These are phyloP conservation scores for Rubia tinctorum DNA, from an alignment of 305 asterid genomes.

Conservation along the genomic window DNA sequence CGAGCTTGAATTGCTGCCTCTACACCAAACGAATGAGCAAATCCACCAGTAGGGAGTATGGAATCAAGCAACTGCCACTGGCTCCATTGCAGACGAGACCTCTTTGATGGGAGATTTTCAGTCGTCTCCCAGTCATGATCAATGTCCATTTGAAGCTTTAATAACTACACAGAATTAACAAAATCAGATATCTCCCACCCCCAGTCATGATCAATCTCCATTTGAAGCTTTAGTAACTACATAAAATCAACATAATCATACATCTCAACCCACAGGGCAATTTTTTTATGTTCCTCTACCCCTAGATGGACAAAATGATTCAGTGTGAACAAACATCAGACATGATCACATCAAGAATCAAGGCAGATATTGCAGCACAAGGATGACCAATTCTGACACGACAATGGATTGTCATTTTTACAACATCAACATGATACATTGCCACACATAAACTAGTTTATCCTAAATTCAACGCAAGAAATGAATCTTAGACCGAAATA, in stretches of 20 bases:
- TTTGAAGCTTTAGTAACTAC: no score
- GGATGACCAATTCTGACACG: no score
- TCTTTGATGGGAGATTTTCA: conserved; percentile 16
- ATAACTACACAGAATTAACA: neutral
- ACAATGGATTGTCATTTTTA: neutral
- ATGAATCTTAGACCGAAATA: neutral
- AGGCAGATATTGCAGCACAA: no score
- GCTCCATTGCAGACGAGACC: conserved; percentile 56
- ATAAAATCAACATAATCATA: no score
- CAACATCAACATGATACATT: neutral
- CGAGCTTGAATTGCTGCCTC: conserved; percentile 86
- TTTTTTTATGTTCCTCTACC: neutral
- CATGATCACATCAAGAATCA: neutral
- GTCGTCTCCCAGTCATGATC: conserved; percentile 14
- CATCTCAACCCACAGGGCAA: neutral
- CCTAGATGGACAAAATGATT: neutral
- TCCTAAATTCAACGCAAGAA: neutral
- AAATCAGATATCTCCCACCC: no score
- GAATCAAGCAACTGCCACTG: conserved; percentile 95
- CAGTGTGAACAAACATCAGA: neutral
- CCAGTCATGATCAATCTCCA: no score
- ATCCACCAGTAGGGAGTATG: conserved; percentile 93
- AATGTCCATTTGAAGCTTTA: conserved; percentile 29
- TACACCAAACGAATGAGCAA: conserved; percentile 91
- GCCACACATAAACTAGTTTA: neutral